phyloP scores from a whole-genome alignment of 1,284 basidiomycete species.

The Boletellus deceptivus region DNA sequence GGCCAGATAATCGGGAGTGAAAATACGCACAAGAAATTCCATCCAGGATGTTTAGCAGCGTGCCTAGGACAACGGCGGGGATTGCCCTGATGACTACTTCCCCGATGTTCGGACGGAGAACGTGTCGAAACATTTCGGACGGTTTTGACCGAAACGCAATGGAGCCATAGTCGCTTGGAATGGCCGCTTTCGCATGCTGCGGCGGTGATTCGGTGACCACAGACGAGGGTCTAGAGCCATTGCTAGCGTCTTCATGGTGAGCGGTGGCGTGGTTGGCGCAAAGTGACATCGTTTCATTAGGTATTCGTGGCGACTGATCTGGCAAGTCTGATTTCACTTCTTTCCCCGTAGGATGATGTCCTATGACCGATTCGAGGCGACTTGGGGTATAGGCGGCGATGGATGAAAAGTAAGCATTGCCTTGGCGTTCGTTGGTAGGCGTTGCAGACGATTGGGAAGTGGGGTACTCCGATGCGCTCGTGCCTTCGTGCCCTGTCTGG shows the following conservation, averaged over 20 bases:
- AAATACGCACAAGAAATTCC: slow-evolving; percentile 79
- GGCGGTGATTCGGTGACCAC: slow-evolving; percentile 7
- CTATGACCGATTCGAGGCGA: background rate
- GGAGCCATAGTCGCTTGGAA: slow-evolving; percentile 14
- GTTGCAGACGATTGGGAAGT: slow-evolving; percentile 19
- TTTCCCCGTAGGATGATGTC: background rate
- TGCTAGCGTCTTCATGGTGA: slow-evolving; percentile 3
- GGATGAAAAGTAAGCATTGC: slow-evolving; percentile 7
- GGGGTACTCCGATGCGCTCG: background rate
- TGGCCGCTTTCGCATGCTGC: slow-evolving; percentile 7
- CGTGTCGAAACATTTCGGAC: slow-evolving; percentile 6
- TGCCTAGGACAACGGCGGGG: slow-evolving; percentile 86
- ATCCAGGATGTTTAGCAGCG: slow-evolving; percentile 89
- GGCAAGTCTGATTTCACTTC: background rate
- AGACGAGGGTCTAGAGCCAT: background rate
- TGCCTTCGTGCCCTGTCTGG: background rate
- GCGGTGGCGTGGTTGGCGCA: slow-evolving; percentile 10
- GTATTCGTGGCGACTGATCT: slow-evolving; percentile 1
- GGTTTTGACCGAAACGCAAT: slow-evolving; percentile 9
- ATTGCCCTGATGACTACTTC: slow-evolving; percentile 49
- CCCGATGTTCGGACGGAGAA: slow-evolving; percentile 21
- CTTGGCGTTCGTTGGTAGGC: slow-evolving; percentile 21
- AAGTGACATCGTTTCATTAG: slow-evolving; percentile 23
- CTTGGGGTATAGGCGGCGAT: background rate
- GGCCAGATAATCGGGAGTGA: slow-evolving; percentile 2